These are phyloP conservation scores for Colletotrichum lentis DNA, from an alignment of 2,329 filamentous ascomycete genomes.

Conservation along the genomic window DNA sequence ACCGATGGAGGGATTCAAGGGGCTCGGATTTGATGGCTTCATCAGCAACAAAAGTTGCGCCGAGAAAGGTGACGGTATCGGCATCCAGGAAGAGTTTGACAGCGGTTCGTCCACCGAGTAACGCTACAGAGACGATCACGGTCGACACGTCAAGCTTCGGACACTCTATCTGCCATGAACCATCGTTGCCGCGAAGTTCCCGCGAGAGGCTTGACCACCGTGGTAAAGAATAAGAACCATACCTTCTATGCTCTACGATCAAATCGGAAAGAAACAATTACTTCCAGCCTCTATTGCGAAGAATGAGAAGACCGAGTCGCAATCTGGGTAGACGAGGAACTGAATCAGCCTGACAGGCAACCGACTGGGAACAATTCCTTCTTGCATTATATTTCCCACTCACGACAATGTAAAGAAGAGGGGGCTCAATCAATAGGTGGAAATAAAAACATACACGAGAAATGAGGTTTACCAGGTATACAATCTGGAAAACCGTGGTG, in stretches of 20 bases:
- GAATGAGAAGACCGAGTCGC: not conserved
- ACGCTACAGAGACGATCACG: not conserved
- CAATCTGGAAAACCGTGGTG: not conserved
- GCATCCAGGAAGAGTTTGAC: too few relatives aligned
- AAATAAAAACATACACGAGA: not conserved
- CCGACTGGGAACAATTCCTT: fast-evolving
- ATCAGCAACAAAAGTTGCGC: not conserved
- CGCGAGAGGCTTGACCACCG: too few relatives aligned
- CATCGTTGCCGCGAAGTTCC: not conserved
- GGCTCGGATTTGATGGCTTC: not conserved
- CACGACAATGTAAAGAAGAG: too few relatives aligned
- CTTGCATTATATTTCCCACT: not conserved
- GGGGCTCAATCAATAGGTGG: too few relatives aligned
- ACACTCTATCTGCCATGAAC: too few relatives aligned
- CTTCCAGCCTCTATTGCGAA: not conserved
- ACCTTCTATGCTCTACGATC: not conserved
- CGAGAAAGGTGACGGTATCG: too few relatives aligned
- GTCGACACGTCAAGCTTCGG: too few relatives aligned
- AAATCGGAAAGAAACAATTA: too few relatives aligned
- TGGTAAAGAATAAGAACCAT: not conserved
- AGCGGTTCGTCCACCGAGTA: not conserved
- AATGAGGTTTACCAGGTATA: not conserved
- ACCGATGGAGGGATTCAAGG: not conserved
- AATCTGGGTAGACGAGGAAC: too few relatives aligned
- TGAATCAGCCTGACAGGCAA: too few relatives aligned